Evolutionary conservation across 1,284 basidiomycete species (phyloP).

Genomic region (Tilletia horrida): DNA sequence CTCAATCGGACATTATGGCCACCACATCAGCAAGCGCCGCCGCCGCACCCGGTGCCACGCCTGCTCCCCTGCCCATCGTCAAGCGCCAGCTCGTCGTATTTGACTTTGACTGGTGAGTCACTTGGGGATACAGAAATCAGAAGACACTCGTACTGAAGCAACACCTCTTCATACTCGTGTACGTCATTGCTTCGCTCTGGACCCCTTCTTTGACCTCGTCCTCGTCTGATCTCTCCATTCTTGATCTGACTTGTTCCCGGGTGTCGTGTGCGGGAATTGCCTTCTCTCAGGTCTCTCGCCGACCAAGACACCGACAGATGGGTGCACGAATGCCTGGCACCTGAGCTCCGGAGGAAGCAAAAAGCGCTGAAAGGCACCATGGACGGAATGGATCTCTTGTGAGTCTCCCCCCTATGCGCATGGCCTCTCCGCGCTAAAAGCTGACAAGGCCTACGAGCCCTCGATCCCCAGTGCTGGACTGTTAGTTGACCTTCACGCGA

Average conservation of each 20-base stretch:
- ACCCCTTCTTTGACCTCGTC: too few species aligned
- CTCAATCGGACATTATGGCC: not conserved
- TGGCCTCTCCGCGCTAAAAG: not conserved
- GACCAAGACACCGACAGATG: conserved; percentile 98
- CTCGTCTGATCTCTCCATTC: not conserved
- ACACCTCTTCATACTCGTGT: too few species aligned
- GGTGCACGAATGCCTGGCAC: conserved; percentile 86
- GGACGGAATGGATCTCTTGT: conserved; percentile 80
- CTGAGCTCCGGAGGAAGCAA: conserved; percentile 78
- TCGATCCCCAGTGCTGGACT: conserved; percentile 25
- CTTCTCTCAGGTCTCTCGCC: conserved; percentile 56
- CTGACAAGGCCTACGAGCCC: conserved; percentile 54
- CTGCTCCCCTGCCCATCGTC: conserved; percentile 32
- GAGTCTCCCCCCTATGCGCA: conserved; percentile 2
- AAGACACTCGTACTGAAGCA: too few species aligned
- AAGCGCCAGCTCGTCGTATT: conserved; percentile 76
- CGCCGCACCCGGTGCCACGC: not conserved
- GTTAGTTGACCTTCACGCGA: conserved; percentile 40
- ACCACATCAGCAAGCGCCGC: not conserved
- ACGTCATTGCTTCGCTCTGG: too few species aligned
- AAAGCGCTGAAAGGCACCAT: conserved; percentile 64
- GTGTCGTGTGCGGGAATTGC: conserved; percentile 4
- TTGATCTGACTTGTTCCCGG: not conserved
- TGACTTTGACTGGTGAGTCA: conserved; percentile 88
- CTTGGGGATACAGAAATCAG: too few species aligned